phyloP scores from a whole-genome alignment of 306 rosid species.

The Mimosa pudica region DNA sequence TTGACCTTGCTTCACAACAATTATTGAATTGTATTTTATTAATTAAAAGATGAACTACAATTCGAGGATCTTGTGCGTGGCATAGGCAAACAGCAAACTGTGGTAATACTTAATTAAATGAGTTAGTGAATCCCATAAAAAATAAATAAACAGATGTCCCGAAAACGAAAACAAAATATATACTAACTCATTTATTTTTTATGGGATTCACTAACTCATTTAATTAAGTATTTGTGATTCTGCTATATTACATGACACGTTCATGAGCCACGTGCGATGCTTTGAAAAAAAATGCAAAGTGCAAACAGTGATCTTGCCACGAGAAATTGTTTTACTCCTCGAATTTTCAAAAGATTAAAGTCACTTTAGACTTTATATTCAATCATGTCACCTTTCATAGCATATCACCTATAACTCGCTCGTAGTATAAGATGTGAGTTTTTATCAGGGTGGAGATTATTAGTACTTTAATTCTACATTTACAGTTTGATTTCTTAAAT shows the following conservation, averaged over 20 bases:
- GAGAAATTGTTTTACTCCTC: neutral
- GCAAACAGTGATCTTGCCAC: neutral
- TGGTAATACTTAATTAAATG: neutral
- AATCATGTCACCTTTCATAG: neutral
- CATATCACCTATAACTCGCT: no score
- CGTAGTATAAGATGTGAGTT: neutral
- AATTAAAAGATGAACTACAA: neutral
- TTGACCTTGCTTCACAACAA: conserved; percentile 40
- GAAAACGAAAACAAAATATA: no score
- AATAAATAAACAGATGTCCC: no score
- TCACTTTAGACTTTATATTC: neutral
- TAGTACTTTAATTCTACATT: no score
- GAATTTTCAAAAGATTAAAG: neutral
- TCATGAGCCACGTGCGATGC: conserved; percentile 38
- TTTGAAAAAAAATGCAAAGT: conserved; percentile 5
- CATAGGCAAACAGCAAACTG: neutral
- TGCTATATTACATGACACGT: conserved; percentile 41
- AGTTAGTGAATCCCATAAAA: no score
- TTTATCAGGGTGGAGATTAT: no score
- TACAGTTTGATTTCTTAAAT: no score
- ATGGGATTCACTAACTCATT: neutral
- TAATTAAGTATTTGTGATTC: neutral
- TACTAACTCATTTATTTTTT: neutral
- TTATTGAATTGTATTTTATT: conserved; percentile 6
- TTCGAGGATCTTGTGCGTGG: neutral